These are phyloP conservation scores for Silene vulgaris DNA, from an alignment of 179 eudicot species.

Conservation along the genomic window DNA sequence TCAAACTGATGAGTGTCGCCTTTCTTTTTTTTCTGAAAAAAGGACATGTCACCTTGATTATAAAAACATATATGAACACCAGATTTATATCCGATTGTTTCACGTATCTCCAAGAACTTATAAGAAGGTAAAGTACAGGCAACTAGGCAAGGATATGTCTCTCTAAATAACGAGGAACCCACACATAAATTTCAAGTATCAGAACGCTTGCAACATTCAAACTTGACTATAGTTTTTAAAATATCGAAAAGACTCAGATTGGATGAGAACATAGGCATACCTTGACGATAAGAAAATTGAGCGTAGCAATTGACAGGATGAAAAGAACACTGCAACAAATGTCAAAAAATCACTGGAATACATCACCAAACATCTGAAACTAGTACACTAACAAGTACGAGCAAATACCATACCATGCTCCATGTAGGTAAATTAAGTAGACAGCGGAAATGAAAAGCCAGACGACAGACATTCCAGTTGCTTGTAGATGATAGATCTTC, in stretches of 20 bases:
- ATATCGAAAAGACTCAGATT: neutral
- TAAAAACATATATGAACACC: neutral
- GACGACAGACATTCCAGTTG: constrained; percentile 70
- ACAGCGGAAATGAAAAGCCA: constrained; percentile 71
- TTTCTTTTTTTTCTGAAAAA: neutral
- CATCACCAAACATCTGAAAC: constrained; percentile 11
- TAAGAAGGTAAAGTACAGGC: neutral
- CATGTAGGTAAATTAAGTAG: constrained; percentile 78
- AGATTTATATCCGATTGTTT: neutral
- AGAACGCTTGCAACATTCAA: neutral
- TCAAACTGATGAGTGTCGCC: neutral
- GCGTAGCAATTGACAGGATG: constrained; percentile 58
- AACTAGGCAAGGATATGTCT: constrained; percentile 3
- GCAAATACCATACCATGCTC: constrained; percentile 63
- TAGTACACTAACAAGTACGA: neutral
- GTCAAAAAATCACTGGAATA: constrained; percentile 5
- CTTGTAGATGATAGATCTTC: constrained; percentile 45
- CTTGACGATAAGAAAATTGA: constrained; percentile 81
- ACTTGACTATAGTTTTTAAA: neutral
- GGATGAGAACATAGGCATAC: constrained; percentile 31
- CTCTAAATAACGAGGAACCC: neutral
- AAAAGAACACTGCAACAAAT: constrained; percentile 56
- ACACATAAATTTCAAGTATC: neutral
- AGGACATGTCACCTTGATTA: neutral
- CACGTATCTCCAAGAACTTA: neutral